Conservation (phyloP, 169 alveolate genomes). For the Cryptosporidium andersoni region DNA sequence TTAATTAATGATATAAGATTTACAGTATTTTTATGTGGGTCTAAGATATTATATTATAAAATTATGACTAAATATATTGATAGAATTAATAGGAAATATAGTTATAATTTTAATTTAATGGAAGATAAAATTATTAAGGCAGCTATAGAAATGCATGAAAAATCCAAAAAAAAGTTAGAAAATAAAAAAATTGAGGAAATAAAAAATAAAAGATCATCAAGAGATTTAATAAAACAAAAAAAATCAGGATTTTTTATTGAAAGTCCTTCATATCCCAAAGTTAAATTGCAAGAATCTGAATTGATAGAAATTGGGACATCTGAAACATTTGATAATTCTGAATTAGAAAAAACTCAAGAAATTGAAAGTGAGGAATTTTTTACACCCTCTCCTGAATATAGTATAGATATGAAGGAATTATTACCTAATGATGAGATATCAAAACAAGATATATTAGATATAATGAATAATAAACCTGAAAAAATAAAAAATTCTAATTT, state of each 20-base stretch:
- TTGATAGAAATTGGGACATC: too few relatives aligned
- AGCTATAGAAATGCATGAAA: slow-evolving; percentile 48
- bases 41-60: slow-evolving; percentile 30
- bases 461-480: too few relatives aligned
- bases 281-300: neutral
- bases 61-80: slow-evolving; percentile 21
- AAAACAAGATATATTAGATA: too few relatives aligned
- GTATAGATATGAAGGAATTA: too few relatives aligned
- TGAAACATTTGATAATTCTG: too few relatives aligned
- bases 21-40: slow-evolving; percentile 59
- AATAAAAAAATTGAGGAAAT: neutral
- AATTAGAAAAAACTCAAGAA: too few relatives aligned
- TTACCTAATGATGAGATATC: too few relatives aligned
- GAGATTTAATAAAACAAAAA: slow-evolving; percentile 1
- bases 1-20: slow-evolving; percentile 50
- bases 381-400: too few relatives aligned
- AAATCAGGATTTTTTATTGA: neutral
- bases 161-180: neutral
- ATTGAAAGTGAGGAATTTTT: too few relatives aligned
- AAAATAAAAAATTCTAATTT: too few relatives aligned
- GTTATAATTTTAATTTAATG: slow-evolving; percentile 32
- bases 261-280: slow-evolving; percentile 3
- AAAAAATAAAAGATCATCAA: neutral
- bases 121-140: slow-evolving; percentile 27
- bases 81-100: slow-evolving; percentile 17